Percentiles rank a stretch among this genome's conserved stretches.
Evolutionary conservation across 768 basidiomycete genomes (phyloP).

Genomic region (Coprinopsis strossmayeri): DNA sequence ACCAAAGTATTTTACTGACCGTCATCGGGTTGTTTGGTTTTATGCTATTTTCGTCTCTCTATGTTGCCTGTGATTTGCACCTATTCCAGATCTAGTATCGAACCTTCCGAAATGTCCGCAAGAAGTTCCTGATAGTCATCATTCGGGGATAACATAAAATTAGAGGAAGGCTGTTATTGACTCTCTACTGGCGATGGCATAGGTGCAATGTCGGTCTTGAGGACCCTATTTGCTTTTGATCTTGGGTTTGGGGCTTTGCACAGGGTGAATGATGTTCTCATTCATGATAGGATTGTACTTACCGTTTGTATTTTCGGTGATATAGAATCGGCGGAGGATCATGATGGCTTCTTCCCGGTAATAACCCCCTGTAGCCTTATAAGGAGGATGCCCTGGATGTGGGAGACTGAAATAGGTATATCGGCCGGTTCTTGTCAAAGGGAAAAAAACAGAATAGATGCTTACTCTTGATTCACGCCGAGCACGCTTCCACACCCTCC

Average conservation of each 20-base stretch:
- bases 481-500: conserved; percentile 96
- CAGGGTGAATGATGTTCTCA: no score
- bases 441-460: conserved; percentile 10
- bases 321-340: conserved; percentile 80
- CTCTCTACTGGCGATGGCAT: conserved; percentile 3
- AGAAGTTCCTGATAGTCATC: background rate
- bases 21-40: no score
- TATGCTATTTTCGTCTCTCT: no score
- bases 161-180: no score
- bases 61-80: no score
- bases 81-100: no score
- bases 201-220: conserved; percentile 73
- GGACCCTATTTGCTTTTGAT: conserved; percentile 74
- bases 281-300: conserved; percentile 9
- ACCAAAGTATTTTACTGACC: background rate
- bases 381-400: conserved; percentile 72
- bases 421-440: background rate
- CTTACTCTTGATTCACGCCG: conserved; percentile 73
- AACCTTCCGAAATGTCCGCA: conserved; percentile 12
- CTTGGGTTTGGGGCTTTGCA: conserved; percentile 85
- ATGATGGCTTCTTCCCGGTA: conserved; percentile 81
- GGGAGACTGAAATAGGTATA: conserved; percentile 37
- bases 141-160: background rate
- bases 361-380: conserved; percentile 70
- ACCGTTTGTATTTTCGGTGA: conserved; percentile 94